Percentiles rank a stretch among this genome's conserved stretches.
Evolutionary conservation across 2,329 filamentous ascomycete species (phyloP).

Genomic region (Monilinia polystroma): DNA sequence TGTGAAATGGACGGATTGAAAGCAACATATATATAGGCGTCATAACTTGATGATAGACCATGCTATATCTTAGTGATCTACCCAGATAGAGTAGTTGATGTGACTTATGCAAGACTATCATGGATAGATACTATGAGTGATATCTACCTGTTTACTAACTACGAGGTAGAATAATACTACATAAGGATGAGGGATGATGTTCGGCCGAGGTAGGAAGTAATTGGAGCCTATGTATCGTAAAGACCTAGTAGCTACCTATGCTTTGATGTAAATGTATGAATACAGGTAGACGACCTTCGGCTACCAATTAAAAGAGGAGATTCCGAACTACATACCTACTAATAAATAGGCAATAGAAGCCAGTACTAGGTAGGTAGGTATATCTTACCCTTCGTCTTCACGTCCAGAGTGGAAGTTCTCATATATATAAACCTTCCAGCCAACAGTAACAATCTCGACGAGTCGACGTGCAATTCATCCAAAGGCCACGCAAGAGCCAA

Average conservation of each 20-base stretch:
- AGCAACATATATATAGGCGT: not conserved
- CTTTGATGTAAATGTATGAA: not conserved
- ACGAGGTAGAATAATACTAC: no score
- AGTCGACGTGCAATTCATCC: not conserved
- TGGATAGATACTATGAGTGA: not conserved
- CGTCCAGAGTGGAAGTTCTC: no score
- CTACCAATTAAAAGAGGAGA: not conserved
- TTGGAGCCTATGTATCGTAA: no score
- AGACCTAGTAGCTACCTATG: no score
- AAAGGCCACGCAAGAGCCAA: constrained; percentile 11
- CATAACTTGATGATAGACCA: constrained; percentile 10
- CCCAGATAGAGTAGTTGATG: constrained; percentile 7
- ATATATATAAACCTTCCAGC: no score
- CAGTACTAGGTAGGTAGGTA: no score
- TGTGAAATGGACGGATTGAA: not conserved
- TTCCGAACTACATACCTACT: no score
- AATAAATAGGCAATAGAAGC: no score
- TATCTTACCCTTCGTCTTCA: no score
- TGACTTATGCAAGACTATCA: not conserved
- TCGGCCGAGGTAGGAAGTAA: not conserved
- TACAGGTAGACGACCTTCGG: no score
- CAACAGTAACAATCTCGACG: no score
- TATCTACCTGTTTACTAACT: no score
- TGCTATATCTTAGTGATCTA: not conserved
- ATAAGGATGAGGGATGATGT: not conserved